Conservation (phyloP, 352 stramenopile species). For the Aphanomyces invadans region DNA sequence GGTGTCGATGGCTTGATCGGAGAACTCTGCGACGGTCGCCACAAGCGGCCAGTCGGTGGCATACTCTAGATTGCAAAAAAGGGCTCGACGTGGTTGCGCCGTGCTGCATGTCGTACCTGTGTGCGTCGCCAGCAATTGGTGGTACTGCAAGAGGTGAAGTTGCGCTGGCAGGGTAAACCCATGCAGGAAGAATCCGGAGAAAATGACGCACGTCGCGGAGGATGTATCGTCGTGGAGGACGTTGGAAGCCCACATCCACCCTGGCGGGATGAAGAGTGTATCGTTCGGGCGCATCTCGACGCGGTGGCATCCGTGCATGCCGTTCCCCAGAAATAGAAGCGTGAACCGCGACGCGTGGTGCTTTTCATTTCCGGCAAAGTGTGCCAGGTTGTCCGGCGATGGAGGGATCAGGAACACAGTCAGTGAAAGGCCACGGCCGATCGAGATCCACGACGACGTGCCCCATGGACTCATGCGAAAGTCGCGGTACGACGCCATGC, state of each 20-base stretch:
- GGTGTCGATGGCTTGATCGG: not conserved
- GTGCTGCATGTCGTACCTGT: too few relatives aligned
- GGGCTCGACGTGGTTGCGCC: too few relatives aligned
- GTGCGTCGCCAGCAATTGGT: not conserved
- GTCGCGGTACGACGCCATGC: slow-evolving; percentile 52
- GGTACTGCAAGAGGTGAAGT: slow-evolving; percentile 5
- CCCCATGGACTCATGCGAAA: slow-evolving; percentile 47
- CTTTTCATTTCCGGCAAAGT: slow-evolving; percentile 30
- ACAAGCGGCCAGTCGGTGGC: slow-evolving; percentile 15
- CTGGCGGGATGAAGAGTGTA: slow-evolving; percentile 53
- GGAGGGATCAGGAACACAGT: slow-evolving; percentile 66
- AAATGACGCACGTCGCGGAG: not conserved
- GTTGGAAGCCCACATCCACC: slow-evolving; percentile 64
- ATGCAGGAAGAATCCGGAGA: slow-evolving; percentile 15
- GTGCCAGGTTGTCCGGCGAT: slow-evolving; percentile 35
- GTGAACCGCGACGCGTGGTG: slow-evolving; percentile 24
- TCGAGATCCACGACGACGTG: slow-evolving; percentile 52
- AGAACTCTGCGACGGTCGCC: slow-evolving; percentile 7
- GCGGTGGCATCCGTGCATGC: slow-evolving; percentile 62
- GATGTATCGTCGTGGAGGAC: not conserved
- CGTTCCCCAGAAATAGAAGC: slow-evolving; percentile 53
- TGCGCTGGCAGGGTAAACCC: slow-evolving; percentile 10
- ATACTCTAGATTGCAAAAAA: not conserved
- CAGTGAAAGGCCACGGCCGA: slow-evolving; percentile 41
- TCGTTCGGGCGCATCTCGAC: slow-evolving; percentile 38